phyloP scores from a whole-genome alignment of 768 basidiomycete species.

The Tubosaeta sp. region DNA sequence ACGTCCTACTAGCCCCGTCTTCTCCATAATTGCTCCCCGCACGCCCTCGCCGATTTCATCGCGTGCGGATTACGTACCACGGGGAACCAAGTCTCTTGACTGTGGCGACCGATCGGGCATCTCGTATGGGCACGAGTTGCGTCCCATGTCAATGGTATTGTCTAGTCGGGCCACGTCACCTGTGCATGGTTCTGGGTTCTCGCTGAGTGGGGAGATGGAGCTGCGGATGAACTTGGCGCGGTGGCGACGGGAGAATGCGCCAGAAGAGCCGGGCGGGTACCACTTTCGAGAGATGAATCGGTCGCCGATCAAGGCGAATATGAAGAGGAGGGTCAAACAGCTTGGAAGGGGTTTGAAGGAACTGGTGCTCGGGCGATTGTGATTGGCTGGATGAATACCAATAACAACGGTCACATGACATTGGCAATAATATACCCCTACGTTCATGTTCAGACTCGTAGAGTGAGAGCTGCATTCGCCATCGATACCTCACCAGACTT shows the following conservation, averaged over 20 bases:
- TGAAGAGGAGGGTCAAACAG: slow-evolving; percentile 28
- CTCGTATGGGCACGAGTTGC: slow-evolving; percentile 17
- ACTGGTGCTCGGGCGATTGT: slow-evolving; percentile 27
- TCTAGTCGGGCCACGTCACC: slow-evolving; percentile 19
- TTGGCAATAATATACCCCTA: neutral
- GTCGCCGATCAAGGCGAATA: slow-evolving; percentile 14
- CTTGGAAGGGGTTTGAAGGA: slow-evolving; percentile 30
- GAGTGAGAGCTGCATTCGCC: neutral
- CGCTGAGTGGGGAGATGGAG: slow-evolving; percentile 59
- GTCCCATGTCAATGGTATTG: slow-evolving; percentile 28
- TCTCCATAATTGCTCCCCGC: slow-evolving; percentile 22
- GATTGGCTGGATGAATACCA: neutral
- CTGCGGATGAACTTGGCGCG: slow-evolving; percentile 51
- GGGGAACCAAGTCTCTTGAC: slow-evolving; percentile 34
- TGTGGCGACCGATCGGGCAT: slow-evolving; percentile 19
- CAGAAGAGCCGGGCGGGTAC: slow-evolving; percentile 29
- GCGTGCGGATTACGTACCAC: slow-evolving; percentile 19
- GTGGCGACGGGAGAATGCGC: slow-evolving; percentile 30
- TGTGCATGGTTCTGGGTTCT: slow-evolving; percentile 37
- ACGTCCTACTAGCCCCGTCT: slow-evolving; percentile 35
- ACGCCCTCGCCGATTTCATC: slow-evolving; percentile 26
- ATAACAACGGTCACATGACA: slow-evolving; percentile 6
- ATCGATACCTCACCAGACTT: neutral
- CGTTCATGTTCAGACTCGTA: slow-evolving; percentile 4
- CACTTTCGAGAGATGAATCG: slow-evolving; percentile 27